Conservation (phyloP, 345 rosid genomes). For the sweet orange (Citrus sinensis) region DNA sequence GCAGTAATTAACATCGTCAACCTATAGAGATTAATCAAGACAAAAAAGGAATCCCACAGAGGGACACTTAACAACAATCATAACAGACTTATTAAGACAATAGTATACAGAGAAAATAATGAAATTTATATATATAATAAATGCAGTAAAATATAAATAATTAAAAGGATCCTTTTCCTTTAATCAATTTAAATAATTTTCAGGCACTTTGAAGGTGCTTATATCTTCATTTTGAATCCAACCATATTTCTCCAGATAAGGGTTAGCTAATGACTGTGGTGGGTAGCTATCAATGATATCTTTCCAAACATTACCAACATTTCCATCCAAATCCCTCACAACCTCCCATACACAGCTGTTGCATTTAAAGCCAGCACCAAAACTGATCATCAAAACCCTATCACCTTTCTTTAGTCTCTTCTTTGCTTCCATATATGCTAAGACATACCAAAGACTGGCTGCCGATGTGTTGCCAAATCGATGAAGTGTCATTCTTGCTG, state of each 20-base stretch:
- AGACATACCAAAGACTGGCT: conserved; percentile 87
- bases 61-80: conserved; percentile 18
- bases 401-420: conserved; percentile 76
- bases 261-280: conserved; percentile 60
- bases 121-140: not conserved
- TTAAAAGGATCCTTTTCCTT: not conserved
- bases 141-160: not conserved
- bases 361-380: conserved; percentile 86
- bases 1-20: not conserved
- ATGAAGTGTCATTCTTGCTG: conserved; percentile 91
- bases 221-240: conserved; percentile 81
- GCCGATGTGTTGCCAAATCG: conserved; percentile 97
- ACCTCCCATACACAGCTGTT: conserved; percentile 85
- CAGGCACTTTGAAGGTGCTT: conserved; percentile 51
- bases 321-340: conserved; percentile 44
- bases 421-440: conserved; percentile 90
- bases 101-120: conserved; percentile 5
- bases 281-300: conserved; percentile 73
- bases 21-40: not conserved
- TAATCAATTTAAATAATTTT: not conserved
- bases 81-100: not conserved
- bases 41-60: conserved; percentile 11
- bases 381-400: conserved; percentile 63
- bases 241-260: conserved; percentile 79
- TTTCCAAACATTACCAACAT: conserved; percentile 47